Base-by-base conservation (phyloP, 768 basidiomycete genomes). In the Fistulinella prunicolor region DNA sequence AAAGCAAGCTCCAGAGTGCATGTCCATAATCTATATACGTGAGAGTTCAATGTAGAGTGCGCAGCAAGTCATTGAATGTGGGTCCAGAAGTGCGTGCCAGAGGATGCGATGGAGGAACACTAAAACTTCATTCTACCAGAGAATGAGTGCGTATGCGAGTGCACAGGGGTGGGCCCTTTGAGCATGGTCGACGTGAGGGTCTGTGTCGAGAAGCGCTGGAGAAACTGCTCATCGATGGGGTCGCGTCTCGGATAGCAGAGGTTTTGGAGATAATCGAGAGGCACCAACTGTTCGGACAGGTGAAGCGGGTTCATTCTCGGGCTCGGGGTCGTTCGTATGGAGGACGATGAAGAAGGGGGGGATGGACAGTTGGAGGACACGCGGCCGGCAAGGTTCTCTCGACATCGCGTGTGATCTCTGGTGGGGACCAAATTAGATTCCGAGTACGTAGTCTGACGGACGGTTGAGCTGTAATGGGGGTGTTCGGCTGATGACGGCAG, bases 161-260 rank as follows among this genome's bases (percentile, higher is more conserved):
- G 54, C 9, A 19, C 51, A 9, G 53, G n/a, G n/a, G 44, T 14
- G 4, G 50, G 10, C 3, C 48, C 50, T 32, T 62, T 66, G 42
- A 57, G 53, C 19, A 51, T 34, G 17, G 57, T 45, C 41, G 55
- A 57, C 8, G 62, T 43, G 34, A 65, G 50, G 0, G 58, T 49
- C 19, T 62, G 65, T 4, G 61, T 70, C 34, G 74, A 70, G 58
- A 86, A 81, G 21, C 79, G 77, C 54, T 80, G 76, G 41, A 86
- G 67, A 46, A 82, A 68, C 49, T 81, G 79, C 55, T 85, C 83
- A 57, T 86, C 85, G 20, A 74, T 71, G 42, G 83, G 82, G 56
- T 86, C 77, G 10, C 85, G 77, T 59, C 75, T 68, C 16, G 78
- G 76, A 24, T 72, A 76, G n/a, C 77, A 65, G 17, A 78, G 69